phyloP scores from a whole-genome alignment of 305 asterid species.

The Rubia occidens region DNA sequence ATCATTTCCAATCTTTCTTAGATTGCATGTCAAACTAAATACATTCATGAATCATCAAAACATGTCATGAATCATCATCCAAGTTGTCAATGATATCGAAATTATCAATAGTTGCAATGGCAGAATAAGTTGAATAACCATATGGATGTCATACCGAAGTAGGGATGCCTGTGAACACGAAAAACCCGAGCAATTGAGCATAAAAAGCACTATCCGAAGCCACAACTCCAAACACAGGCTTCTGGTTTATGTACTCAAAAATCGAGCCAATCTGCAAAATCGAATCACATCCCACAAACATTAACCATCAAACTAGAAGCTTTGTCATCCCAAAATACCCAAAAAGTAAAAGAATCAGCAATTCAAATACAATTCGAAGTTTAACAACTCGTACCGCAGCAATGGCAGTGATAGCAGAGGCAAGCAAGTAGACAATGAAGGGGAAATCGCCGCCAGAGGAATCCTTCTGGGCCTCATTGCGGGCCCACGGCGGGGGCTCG shows the following conservation, averaged over 20 bases:
- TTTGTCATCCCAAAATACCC: not conserved
- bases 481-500: slow-evolving; percentile 91
- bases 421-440: slow-evolving; percentile 70
- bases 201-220: slow-evolving; percentile 65
- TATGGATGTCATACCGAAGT: slow-evolving; percentile 43
- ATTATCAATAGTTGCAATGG: not conserved
- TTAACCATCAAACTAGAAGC: slow-evolving; percentile 4
- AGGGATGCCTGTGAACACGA: slow-evolving; percentile 75
- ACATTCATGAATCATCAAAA: not conserved
- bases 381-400: slow-evolving; percentile 56
- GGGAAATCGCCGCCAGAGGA: slow-evolving; percentile 53
- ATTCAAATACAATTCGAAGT: not conserved
- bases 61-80: not conserved
- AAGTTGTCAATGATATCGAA: not conserved
- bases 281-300: slow-evolving; percentile 11
- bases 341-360: not conserved
- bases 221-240: slow-evolving; percentile 76
- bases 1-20: not conserved
- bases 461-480: slow-evolving; percentile 53
- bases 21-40: not conserved
- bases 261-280: slow-evolving; percentile 75
- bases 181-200: slow-evolving; percentile 89
- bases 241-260: slow-evolving; percentile 78
- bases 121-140: not conserved
- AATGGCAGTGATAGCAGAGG: slow-evolving; percentile 82